Percentiles rank a stretch among this genome's conserved stretches.
These are phyloP conservation scores for Picochlorum sp. DNA, from an alignment of 139 green algal species.

Conservation along the genomic window DNA sequence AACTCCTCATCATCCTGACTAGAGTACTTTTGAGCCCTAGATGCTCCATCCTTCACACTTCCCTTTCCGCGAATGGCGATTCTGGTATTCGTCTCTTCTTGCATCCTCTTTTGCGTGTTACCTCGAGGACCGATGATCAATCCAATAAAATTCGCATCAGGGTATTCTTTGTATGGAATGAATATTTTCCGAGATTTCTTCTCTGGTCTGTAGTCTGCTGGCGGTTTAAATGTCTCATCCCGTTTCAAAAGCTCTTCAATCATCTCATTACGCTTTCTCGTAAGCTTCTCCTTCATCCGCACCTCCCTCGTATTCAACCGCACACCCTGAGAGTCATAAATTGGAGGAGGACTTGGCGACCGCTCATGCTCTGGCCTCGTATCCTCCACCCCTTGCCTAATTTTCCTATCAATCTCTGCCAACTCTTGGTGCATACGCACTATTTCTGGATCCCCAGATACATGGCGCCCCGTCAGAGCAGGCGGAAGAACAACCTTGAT, in stretches of 20 bases:
- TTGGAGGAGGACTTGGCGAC: constrained; percentile 78
- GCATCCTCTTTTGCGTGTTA: constrained; percentile 98
- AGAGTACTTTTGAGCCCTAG: constrained; percentile 66
- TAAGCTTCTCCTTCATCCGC: constrained; percentile 65
- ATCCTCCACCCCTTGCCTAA: constrained; percentile 21
- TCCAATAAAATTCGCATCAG: constrained; percentile 96
- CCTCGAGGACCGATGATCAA: constrained; percentile 98
- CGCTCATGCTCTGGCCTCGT: constrained; percentile 63
- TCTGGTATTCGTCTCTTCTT: constrained; percentile 93
- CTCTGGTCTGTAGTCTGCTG: constrained; percentile 48
- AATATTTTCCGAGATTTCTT: constrained; percentile 83
- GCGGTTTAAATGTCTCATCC: constrained; percentile 74
- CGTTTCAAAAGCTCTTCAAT: constrained; percentile 90
- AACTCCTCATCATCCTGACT: constrained; percentile 78
- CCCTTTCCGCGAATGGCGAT: constrained; percentile 88
- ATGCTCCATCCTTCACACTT: constrained; percentile 73
- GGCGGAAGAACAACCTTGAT: constrained; percentile 35
- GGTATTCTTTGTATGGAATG: constrained; percentile 86
- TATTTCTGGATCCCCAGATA: constrained; percentile 37
- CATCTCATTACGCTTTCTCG: constrained; percentile 47
- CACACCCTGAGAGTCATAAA: constrained; percentile 85
- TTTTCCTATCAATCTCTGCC: constrained; percentile 34
- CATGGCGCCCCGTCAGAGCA: constrained; percentile 19
- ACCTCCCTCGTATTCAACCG: constrained; percentile 87
- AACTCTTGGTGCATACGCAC: constrained; percentile 35